Conservation (phyloP, 768 basidiomycete genomes). For the Collybiopsis luxurians region DNA sequence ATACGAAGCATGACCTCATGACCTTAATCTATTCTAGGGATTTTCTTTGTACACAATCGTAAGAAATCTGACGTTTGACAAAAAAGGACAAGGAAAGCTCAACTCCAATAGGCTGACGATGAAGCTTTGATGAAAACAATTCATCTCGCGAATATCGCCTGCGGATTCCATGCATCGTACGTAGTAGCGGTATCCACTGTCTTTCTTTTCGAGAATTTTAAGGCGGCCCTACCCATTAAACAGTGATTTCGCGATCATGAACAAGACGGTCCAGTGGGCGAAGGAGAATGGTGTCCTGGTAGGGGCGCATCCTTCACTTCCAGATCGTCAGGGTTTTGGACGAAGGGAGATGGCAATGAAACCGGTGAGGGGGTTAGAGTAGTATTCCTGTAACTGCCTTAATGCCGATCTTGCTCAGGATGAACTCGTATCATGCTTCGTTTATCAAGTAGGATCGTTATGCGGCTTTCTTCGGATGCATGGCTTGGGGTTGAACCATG, state of each 20-base stretch:
- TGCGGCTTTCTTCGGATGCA: constrained; percentile 55
- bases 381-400: no score
- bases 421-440: constrained; percentile 53
- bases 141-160: constrained; percentile 62
- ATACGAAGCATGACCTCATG: neutral
- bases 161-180: constrained; percentile 69
- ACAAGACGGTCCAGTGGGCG: constrained; percentile 55
- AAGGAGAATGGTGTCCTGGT: constrained; percentile 53
- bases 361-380: constrained; percentile 44
- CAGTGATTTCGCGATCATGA: constrained; percentile 66
- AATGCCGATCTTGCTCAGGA: no score
- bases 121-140: constrained; percentile 53
- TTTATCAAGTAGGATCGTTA: constrained; percentile 69
- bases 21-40: constrained; percentile 30
- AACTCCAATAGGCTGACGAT: constrained; percentile 55
- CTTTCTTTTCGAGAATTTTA: neutral
- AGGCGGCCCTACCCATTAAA: neutral
- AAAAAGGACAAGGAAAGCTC: no score
- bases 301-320: constrained; percentile 63
- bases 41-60: constrained; percentile 50
- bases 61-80: constrained; percentile 2
- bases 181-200: neutral
- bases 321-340: constrained; percentile 64
- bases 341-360: constrained; percentile 62
- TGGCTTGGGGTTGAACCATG: constrained; percentile 54